These are phyloP conservation scores for Kalmusia sp. DNA, from an alignment of 2,329 filamentous ascomycete genomes.

Conservation along the genomic window DNA sequence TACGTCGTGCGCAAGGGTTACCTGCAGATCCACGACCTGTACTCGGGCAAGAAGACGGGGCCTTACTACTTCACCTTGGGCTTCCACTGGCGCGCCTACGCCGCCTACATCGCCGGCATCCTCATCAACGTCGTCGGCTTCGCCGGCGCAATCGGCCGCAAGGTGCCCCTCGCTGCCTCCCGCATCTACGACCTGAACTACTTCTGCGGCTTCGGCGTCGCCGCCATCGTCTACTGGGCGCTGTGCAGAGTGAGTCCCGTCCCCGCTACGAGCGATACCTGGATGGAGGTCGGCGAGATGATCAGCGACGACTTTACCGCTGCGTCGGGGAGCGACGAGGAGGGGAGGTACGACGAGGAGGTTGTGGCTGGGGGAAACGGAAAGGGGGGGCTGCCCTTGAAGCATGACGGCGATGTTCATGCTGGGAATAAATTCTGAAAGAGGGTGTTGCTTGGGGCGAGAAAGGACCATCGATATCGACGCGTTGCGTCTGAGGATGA, in stretches of 20 bases:
- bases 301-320: conserved; percentile 38
- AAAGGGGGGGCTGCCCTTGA: conserved; percentile 8
- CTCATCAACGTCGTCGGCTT: conserved; percentile 93
- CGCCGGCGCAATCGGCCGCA: conserved; percentile 75
- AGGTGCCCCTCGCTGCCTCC: conserved; percentile 77
- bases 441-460: background rate
- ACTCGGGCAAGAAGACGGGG: conserved; percentile 70
- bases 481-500: background rate
- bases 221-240: conserved; percentile 70
- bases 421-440: background rate
- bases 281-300: conserved; percentile 75
- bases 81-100: conserved; percentile 83
- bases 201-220: conserved; percentile 81
- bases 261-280: conserved; percentile 74
- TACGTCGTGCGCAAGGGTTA: conserved; percentile 85
- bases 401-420: too few species aligned
- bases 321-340: conserved; percentile 24
- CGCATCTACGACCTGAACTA: conserved; percentile 94
- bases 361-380: conserved; percentile 26
- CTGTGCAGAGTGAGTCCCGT: conserved; percentile 75
- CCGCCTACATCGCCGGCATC: conserved; percentile 82
- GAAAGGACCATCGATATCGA: background rate
- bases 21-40: conserved; percentile 78
- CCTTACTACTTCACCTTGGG: conserved; percentile 79
- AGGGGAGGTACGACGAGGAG: conserved; percentile 35